Percentiles rank a stretch among this genome's conserved stretches.
Conservation (phyloP, 306 rosid species). For the Mucuna pruriens region DNA sequence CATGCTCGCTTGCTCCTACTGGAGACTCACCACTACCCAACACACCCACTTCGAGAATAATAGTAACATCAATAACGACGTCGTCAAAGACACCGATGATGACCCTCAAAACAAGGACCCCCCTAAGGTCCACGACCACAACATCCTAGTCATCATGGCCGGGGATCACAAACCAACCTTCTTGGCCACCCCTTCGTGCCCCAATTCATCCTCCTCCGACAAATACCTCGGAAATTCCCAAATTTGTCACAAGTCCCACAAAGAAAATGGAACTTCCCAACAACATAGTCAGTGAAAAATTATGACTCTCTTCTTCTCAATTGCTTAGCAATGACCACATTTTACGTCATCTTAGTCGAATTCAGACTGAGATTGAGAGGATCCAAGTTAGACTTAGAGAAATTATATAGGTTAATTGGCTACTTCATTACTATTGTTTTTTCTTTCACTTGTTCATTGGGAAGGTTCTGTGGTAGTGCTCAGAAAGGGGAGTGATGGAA, state of each 20-base stretch:
- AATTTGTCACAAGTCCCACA: neutral
- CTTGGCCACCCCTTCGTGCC: slow-evolving; percentile 71
- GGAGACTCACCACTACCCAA: slow-evolving; percentile 38
- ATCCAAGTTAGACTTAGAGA: neutral
- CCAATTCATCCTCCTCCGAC: neutral
- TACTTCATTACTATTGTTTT: too few relatives aligned
- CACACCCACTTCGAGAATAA: slow-evolving; percentile 52
- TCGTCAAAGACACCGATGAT: neutral
- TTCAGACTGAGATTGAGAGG: too few relatives aligned
- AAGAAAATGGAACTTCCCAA: neutral
- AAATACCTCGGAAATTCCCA: neutral
- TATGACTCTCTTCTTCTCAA: neutral
- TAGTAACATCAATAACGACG: neutral
- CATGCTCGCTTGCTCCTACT: slow-evolving; percentile 71
- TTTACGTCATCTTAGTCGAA: too few relatives aligned
- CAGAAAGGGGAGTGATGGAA: neutral
- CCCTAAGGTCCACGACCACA: slow-evolving; percentile 52
- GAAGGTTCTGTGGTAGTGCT: neutral
- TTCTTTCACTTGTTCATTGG: neutral
- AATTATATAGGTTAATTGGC: neutral
- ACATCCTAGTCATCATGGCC: slow-evolving; percentile 82
- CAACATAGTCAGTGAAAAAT: neutral
- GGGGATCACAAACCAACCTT: slow-evolving; percentile 73
- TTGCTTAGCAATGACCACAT: neutral
- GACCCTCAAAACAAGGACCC: slow-evolving; percentile 34